phyloP scores from a whole-genome alignment of 768 basidiomycete genomes.

The Trametes villosa region DNA sequence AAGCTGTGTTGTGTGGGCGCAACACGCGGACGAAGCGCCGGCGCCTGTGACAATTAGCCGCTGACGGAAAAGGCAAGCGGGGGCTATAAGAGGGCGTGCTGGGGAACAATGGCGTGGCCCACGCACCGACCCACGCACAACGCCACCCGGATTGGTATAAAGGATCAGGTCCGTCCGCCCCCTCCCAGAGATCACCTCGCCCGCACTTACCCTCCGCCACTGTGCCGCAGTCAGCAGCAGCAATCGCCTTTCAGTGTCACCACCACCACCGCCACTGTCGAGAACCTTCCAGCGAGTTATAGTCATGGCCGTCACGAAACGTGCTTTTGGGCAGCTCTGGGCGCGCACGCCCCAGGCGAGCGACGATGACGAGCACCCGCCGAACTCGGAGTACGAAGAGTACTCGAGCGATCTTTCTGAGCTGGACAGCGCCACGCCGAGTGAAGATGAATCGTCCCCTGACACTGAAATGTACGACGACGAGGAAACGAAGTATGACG shows the following conservation, averaged over 20 bases:
- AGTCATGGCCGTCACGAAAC: slow-evolving; percentile 9
- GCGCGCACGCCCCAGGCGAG: slow-evolving; percentile 12
- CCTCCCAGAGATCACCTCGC: slow-evolving; percentile 1
- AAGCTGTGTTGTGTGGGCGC: slow-evolving; percentile 9
- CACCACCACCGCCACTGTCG: not conserved
- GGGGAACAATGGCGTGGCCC: slow-evolving; percentile 13
- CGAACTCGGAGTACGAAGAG: slow-evolving; percentile 2
- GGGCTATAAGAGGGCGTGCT: slow-evolving; percentile 14
- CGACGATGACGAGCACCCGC: slow-evolving; percentile 12
- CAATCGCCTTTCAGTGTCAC: slow-evolving; percentile 7
- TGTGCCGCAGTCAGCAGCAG: slow-evolving; percentile 3
- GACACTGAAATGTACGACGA: slow-evolving; percentile 12
- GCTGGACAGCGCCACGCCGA: slow-evolving; percentile 11
- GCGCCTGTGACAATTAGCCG: slow-evolving; percentile 19
- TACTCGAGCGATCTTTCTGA: slow-evolving; percentile 20
- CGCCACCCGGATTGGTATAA: slow-evolving; percentile 19
- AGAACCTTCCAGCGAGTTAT: not conserved
- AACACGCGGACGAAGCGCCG: slow-evolving; percentile 17
- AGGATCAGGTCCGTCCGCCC: slow-evolving; percentile 8
- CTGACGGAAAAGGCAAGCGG: slow-evolving; percentile 14
- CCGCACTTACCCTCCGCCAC: slow-evolving; percentile 11
- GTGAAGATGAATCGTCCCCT: slow-evolving; percentile 17
- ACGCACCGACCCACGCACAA: slow-evolving; percentile 12
- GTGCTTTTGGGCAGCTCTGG: slow-evolving; percentile 1
- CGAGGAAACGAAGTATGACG: slow-evolving; percentile 9